A percentile compares a stretch with the other conserved stretches of the same genome.
phyloP scores from a whole-genome alignment of 2,329 filamentous ascomycete genomes.

The Sphaerostilbella broomeana region DNA sequence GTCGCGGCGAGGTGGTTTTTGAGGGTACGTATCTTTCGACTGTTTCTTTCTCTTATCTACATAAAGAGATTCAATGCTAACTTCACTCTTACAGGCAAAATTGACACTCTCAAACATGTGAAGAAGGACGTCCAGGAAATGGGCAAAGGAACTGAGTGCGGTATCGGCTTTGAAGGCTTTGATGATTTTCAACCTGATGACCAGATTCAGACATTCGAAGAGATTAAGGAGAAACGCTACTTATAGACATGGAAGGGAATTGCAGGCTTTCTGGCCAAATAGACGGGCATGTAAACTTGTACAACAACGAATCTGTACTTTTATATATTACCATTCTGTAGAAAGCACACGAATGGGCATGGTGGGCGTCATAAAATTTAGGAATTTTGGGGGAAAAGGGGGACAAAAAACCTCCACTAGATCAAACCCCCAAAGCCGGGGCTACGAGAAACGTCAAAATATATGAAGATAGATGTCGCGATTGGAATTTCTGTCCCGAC shows the following conservation, averaged over 20 bases:
- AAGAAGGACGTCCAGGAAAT: constrained; percentile 90
- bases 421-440: too few relatives aligned
- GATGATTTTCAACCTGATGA: constrained; percentile 74
- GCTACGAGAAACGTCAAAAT: too few relatives aligned
- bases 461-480: too few relatives aligned
- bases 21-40: constrained; percentile 59
- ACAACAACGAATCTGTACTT: constrained; percentile 8
- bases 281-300: constrained; percentile 13
- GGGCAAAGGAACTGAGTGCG: constrained; percentile 89
- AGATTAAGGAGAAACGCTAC: constrained; percentile 62
- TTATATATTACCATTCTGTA: background rate
- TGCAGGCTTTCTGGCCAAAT: too few relatives aligned
- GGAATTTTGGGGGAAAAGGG: too few relatives aligned
- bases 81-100: constrained; percentile 49
- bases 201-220: constrained; percentile 81
- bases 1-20: constrained; percentile 64
- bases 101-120: constrained; percentile 78
- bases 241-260: constrained; percentile 38
- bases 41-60: background rate
- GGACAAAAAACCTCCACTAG: too few relatives aligned
- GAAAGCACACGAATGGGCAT: too few relatives aligned
- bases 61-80: background rate
- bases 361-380: too few relatives aligned
- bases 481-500: too few relatives aligned
- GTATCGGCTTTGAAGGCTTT: constrained; percentile 77